Evolutionary conservation across 192 early-diverging fungal genomes (phyloP), one percentile per base, ranked within the genome.

Genomic region (Pilobolus umbonatus): DNA sequence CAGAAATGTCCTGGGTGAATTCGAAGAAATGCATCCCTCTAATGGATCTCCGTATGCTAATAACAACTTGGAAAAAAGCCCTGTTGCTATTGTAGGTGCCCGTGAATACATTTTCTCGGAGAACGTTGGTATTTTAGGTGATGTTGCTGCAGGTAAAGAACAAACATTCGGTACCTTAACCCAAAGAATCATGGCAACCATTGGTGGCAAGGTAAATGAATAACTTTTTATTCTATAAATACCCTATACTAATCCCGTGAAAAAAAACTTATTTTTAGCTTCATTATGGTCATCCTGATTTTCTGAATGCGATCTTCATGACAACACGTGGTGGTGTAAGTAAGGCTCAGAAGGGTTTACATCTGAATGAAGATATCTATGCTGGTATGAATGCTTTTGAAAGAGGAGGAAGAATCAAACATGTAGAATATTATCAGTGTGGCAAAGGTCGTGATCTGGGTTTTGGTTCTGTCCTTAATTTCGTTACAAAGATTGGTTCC

Each of bases 311-410:
- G 45, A 82, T 88, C 36, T 92, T 83, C 65, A 92, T 93, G 91
- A 87, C 82, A 7, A 93, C 88, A 1, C 89, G 88, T 21, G 91
- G 90, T 57, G 90, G 91, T 63, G 84, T 94, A 32, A 87, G 84
- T 21, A 94, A 94, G 75, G 92, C 88, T 19, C 92, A 93, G 64
- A 91, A 88, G 62, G 92, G 92, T 31, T 70, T 94, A 49, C 92
- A 94, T 65, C 76, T 94, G 57, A 94, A 93, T 62, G 92, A 94
- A 75, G 92, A 94, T 78, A 93, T 94, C 69, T 94, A 88, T 51
- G 91, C 91, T 19, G 92, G 92, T 64, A 93, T 94, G 85, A 88
- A 82, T 68, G 89, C 88, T 26, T 91, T 92, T 63, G 76, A 74
- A 40, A 85, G 92, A 21, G 92, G 92, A 48, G 92, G 91, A 0